phyloP scores from a whole-genome alignment of 768 basidiomycete species.

The Paxillus ammoniavirescens region DNA sequence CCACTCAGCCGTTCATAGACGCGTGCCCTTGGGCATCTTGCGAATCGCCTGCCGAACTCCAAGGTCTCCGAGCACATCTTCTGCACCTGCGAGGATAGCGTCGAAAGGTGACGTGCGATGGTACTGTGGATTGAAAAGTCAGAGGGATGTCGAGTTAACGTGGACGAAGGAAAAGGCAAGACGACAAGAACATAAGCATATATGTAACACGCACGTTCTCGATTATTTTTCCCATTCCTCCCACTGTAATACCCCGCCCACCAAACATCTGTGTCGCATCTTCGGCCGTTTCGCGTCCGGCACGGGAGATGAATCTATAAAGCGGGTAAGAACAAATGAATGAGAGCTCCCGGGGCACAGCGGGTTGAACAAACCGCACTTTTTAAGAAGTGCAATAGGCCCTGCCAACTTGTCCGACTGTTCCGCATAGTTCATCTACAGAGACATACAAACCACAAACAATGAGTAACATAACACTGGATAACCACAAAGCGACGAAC shows the following conservation, averaged over 20 bases:
- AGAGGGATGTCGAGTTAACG: neutral
- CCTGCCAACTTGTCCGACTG: constrained; percentile 88
- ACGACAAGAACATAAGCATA: neutral
- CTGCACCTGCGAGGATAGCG: constrained; percentile 78
- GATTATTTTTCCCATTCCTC: constrained; percentile 83
- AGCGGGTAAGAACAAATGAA: constrained; percentile 3
- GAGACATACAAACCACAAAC: neutral
- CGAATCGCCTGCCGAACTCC: constrained; percentile 73
- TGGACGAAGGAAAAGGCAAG: neutral
- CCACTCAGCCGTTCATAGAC: constrained; percentile 32
- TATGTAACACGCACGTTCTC: constrained; percentile 59
- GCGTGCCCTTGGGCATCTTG: constrained; percentile 57
- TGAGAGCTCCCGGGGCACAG: too few species aligned
- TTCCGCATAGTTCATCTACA: constrained; percentile 81
- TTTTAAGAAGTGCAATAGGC: constrained; percentile 84
- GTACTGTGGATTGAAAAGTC: constrained; percentile 43
- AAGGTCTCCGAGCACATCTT: constrained; percentile 71
- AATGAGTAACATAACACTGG: neutral
- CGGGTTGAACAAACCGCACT: constrained; percentile 44
- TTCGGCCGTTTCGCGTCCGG: constrained; percentile 48
- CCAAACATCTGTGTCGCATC: constrained; percentile 88
- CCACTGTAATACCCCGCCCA: constrained; percentile 81
- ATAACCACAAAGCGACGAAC: constrained; percentile 11
- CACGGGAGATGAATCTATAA: constrained; percentile 62
- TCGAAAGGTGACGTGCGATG: constrained; percentile 84